Conservation (phyloP, 352 stramenopile genomes). For the Pythium angustatum region DNA sequence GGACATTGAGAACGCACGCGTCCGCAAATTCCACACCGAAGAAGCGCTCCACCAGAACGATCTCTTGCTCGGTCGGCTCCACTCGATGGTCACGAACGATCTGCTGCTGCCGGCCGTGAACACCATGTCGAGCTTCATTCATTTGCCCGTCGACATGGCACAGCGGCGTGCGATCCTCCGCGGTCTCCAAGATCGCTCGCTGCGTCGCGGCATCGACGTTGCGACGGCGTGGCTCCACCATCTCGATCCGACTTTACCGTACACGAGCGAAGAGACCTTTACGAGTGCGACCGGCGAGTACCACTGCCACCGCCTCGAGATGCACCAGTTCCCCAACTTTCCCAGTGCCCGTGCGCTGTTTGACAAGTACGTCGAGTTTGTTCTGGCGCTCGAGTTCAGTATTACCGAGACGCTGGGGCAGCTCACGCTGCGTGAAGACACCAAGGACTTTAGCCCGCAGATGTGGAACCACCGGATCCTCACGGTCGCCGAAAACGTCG, state of each 20-base stretch:
- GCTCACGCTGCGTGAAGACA: constrained; percentile 45
- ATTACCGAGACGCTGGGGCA: constrained; percentile 50
- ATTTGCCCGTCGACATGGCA: constrained; percentile 6
- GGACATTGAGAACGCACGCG: neutral
- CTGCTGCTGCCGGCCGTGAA: constrained; percentile 10
- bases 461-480: constrained; percentile 48
- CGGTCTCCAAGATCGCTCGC: constrained; percentile 38
- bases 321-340: constrained; percentile 39
- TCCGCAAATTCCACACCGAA: constrained; percentile 5
- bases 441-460: constrained; percentile 32
- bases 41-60: constrained; percentile 17
- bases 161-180: constrained; percentile 7
- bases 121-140: constrained; percentile 17
- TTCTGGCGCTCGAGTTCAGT: constrained; percentile 53
- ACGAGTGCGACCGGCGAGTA: constrained; percentile 3
- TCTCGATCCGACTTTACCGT: constrained; percentile 5
- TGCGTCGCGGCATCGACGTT: constrained; percentile 26
- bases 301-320: constrained; percentile 9
- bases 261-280: constrained; percentile 10
- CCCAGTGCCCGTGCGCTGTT: constrained; percentile 42
- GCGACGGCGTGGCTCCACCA: neutral
- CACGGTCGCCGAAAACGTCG: constrained; percentile 26
- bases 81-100: constrained; percentile 17
- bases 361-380: constrained; percentile 41
- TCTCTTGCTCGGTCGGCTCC: constrained; percentile 10